Conservation (phyloP, 768 basidiomycete species). For the Hypsizygus marmoreus region DNA sequence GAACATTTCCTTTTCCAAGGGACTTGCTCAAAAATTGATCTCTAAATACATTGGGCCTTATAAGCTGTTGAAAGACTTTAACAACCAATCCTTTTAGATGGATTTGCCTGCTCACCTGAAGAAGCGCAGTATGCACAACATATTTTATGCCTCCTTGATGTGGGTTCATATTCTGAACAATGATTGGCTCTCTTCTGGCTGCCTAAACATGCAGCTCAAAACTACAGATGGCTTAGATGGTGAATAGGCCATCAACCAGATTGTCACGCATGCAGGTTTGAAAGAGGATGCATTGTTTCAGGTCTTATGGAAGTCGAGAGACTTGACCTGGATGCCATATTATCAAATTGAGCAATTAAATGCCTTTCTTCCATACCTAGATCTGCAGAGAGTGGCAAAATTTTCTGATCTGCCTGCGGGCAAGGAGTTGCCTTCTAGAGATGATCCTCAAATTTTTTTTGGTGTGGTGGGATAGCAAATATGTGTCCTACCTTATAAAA, state of each 20-base stretch:
- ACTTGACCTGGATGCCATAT: constrained; percentile 26
- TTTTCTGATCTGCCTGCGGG: neutral
- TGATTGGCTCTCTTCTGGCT: constrained; percentile 26
- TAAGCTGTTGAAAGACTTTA: too few relatives aligned
- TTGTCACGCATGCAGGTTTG: constrained; percentile 10
- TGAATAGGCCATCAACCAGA: constrained; percentile 17
- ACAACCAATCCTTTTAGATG: neutral
- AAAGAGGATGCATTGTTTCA: constrained; percentile 8
- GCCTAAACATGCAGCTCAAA: constrained; percentile 17
- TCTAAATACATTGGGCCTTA: constrained; percentile 13
- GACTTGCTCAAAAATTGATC: constrained; percentile 5
- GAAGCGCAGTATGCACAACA: neutral
- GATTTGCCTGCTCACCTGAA: neutral
- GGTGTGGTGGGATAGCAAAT: too few relatives aligned
- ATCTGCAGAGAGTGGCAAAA: constrained; percentile 20
- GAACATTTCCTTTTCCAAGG: constrained; percentile 5
- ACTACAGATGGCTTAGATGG: neutral
- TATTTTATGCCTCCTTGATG: neutral
- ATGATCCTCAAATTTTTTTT: constrained; percentile 1
- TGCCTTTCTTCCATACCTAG: constrained; percentile 25
- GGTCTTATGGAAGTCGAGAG: constrained; percentile 16
- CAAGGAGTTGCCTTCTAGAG: neutral
- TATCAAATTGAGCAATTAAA: constrained; percentile 17
- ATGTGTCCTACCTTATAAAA: too few relatives aligned
- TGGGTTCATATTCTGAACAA: neutral